Conservation (phyloP, 805 yeast species). For the Metschnikowia lochheadii region DNA sequence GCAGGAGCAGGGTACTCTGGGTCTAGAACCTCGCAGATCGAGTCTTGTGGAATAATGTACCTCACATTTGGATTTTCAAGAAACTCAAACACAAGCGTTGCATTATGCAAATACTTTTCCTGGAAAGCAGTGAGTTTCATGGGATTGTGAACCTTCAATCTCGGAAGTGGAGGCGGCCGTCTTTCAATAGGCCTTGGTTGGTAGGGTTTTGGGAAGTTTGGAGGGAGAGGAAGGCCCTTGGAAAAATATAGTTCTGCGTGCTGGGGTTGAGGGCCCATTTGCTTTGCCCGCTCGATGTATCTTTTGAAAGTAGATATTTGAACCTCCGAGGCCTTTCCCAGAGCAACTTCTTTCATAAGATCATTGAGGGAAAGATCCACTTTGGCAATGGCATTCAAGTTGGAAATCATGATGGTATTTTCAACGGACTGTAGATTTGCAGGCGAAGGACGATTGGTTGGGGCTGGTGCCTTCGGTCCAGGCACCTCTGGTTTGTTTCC, state of each 20-base stretch:
- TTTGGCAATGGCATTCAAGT: constrained; percentile 78
- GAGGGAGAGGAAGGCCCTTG: constrained; percentile 17
- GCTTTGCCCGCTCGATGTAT: constrained; percentile 73
- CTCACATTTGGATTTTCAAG: constrained; percentile 74
- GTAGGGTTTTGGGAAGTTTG: constrained; percentile 17
- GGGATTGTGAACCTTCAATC: constrained; percentile 33
- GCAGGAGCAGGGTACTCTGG: constrained; percentile 23
- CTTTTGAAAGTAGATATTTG: constrained; percentile 78
- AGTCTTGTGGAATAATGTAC: constrained; percentile 69
- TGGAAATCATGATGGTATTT: constrained; percentile 78
- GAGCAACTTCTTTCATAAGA: constrained; percentile 82
- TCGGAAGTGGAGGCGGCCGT: constrained; percentile 16
- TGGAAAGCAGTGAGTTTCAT: constrained; percentile 72
- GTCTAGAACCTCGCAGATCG: constrained; percentile 57
- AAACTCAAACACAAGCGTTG: constrained; percentile 81
- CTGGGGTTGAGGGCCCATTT: constrained; percentile 58
- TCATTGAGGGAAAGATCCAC: constrained; percentile 61
- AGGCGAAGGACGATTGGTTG: constrained; percentile 11
- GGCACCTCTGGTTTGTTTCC: neutral
- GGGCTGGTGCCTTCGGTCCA: neutral
- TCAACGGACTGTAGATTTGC: constrained; percentile 53
- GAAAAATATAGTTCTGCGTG: constrained; percentile 29
- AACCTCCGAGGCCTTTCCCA: constrained; percentile 67
- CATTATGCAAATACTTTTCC: constrained; percentile 61
- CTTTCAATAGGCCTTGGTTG: constrained; percentile 11